A percentile compares a stretch with the other conserved stretches of the same genome.
Evolutionary conservation across 164 flowering plant species (phyloP).

Genomic region (Buxus sempervirens): DNA sequence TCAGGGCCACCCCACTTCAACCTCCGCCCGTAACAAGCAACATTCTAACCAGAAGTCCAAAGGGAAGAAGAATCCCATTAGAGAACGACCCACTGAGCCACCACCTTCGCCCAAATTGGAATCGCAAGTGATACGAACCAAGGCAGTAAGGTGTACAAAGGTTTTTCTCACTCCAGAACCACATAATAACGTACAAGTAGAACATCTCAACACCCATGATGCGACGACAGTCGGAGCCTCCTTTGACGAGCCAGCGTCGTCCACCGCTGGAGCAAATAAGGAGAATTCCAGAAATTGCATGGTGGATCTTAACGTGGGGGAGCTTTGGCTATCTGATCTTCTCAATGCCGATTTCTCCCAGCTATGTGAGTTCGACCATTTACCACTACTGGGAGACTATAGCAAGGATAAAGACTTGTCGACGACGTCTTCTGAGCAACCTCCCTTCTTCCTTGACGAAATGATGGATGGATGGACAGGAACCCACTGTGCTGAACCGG

Average conservation of each 20-base stretch:
- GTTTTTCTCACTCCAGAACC: constrained; percentile 9
- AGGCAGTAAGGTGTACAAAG: constrained; percentile 31
- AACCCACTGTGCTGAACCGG: neutral
- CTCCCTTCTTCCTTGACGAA: constrained; percentile 3
- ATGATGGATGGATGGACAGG: constrained; percentile 7
- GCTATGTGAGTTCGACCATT: neutral
- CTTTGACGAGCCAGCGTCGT: neutral
- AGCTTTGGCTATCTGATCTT: constrained; percentile 18
- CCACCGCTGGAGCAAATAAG: neutral
- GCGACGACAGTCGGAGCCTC: neutral
- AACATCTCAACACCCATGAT: neutral
- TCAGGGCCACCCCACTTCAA: constrained; percentile 8
- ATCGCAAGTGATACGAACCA: constrained; percentile 19
- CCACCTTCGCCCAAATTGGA: neutral
- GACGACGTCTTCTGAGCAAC: constrained; percentile 3
- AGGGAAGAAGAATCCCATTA: neutral
- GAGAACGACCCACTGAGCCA: neutral
- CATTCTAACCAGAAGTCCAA: neutral
- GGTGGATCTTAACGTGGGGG: constrained; percentile 19
- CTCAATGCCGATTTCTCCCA: constrained; percentile 17
- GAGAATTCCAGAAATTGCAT: constrained; percentile 3
- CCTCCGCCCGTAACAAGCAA: neutral
- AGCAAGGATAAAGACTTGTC: neutral
- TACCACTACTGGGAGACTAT: neutral
- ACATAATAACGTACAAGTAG: neutral